These are phyloP conservation scores for Coriaria nepalensis DNA, from an alignment of 306 rosid species.

Conservation along the genomic window DNA sequence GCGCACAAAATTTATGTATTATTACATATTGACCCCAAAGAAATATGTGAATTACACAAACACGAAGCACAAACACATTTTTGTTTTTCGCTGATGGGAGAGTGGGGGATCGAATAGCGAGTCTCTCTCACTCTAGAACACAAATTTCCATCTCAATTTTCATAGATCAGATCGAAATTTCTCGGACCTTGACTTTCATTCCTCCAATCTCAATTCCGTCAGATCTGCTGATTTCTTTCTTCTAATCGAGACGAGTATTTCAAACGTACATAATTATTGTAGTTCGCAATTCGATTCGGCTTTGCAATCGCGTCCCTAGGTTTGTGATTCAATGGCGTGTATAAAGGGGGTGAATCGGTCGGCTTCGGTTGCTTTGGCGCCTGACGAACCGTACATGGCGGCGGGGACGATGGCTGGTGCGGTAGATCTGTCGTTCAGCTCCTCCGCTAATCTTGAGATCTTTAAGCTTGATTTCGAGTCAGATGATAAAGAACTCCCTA, in stretches of 20 bases:
- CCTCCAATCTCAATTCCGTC: not conserved
- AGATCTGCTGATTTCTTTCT: constrained; percentile 17
- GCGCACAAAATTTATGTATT: too few species aligned
- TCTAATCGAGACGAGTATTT: not conserved
- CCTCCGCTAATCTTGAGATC: constrained; percentile 85
- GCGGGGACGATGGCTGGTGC: constrained; percentile 99
- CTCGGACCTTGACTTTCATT: constrained; percentile 1
- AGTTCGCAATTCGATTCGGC: constrained; percentile 1
- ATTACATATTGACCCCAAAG: too few species aligned
- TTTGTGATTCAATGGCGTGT: constrained; percentile 48
- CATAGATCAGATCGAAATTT: constrained; percentile 26
- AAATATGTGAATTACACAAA: too few species aligned
- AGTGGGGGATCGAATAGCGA: too few species aligned
- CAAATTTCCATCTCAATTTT: not conserved
- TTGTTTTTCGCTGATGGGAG: too few species aligned
- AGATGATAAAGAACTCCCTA: constrained; percentile 69
- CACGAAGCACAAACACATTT: too few species aligned
- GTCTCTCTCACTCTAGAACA: constrained; percentile 7
- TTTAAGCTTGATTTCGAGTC: constrained; percentile 94
- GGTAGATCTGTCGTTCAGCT: constrained; percentile 95
- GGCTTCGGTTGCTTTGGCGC: constrained; percentile 90
- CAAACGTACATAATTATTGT: not conserved
- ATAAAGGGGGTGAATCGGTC: constrained; percentile 83
- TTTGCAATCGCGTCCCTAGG: not conserved
- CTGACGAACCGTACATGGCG: constrained; percentile 90